A percentile compares a stretch with the other conserved stretches of the same genome.
phyloP scores from a whole-genome alignment of 1,284 basidiomycete species.

The Heliocybe sulcata region DNA sequence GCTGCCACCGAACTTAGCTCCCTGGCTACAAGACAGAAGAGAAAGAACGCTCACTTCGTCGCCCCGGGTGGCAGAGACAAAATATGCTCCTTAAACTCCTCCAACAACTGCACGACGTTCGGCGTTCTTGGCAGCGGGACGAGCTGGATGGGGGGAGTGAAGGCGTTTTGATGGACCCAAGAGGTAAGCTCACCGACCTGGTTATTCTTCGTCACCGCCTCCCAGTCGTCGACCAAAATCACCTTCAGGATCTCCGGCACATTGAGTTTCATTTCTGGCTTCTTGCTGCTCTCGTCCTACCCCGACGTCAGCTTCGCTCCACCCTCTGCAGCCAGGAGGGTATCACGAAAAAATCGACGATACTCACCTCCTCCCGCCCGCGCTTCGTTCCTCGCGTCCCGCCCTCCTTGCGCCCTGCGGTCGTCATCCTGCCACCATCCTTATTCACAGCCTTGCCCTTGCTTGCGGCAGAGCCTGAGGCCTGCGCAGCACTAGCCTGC shows the following conservation, averaged over 20 bases:
- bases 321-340: slow-evolving; percentile 1
- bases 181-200: slow-evolving; percentile 42
- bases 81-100: slow-evolving; percentile 72
- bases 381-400: slow-evolving; percentile 56
- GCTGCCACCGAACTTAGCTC: slow-evolving; percentile 31
- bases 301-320: background rate
- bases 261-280: slow-evolving; percentile 86
- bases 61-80: slow-evolving; percentile 37
- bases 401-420: slow-evolving; percentile 35
- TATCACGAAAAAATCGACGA: slow-evolving; percentile 5
- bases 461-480: slow-evolving; percentile 12
- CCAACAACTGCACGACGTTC: slow-evolving; percentile 72
- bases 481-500: slow-evolving; percentile 20
- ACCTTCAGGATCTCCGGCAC: slow-evolving; percentile 89
- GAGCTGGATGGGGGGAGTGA: slow-evolving; percentile 40
- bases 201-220: slow-evolving; percentile 91
- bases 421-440: slow-evolving; percentile 27
- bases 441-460: slow-evolving; percentile 21
- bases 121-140: slow-evolving; percentile 83
- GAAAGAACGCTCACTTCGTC: slow-evolving; percentile 31
- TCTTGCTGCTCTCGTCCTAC: slow-evolving; percentile 59
- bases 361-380: slow-evolving; percentile 49
- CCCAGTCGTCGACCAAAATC: slow-evolving; percentile 96
- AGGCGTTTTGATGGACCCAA: background rate
- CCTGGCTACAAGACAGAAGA: too few species aligned